phyloP scores from a whole-genome alignment of 179 eudicot species.

The Silene noctiflora region DNA sequence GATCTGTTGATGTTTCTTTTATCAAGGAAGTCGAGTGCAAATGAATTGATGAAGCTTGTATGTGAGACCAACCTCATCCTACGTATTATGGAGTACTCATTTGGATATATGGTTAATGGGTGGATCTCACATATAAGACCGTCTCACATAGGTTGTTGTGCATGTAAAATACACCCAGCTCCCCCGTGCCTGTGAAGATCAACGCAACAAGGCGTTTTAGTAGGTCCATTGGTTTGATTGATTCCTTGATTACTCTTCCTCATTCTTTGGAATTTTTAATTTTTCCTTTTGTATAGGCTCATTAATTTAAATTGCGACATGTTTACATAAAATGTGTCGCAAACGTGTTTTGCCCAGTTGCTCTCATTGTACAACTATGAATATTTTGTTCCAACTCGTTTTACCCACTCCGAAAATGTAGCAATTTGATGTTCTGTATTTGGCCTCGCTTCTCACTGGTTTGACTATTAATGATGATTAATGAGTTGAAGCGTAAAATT shows the following conservation, averaged over 20 bases:
- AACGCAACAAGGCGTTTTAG: not conserved
- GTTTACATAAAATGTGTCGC: too few species aligned
- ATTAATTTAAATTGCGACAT: too few species aligned
- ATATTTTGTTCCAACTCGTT: too few species aligned
- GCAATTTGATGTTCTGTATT: too few species aligned
- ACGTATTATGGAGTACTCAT: not conserved
- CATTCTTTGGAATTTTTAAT: not conserved
- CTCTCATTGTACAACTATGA: too few species aligned
- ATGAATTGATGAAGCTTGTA: conserved; percentile 15
- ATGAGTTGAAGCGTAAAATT: too few species aligned
- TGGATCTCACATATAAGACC: not conserved
- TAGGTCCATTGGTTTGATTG: not conserved
- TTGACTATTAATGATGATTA: too few species aligned
- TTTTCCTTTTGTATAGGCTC: not conserved
- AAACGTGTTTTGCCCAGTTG: too few species aligned
- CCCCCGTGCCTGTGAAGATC: conserved; percentile 13
- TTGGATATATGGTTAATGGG: not conserved
- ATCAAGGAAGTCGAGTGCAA: conserved; percentile 51
- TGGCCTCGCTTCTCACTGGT: too few species aligned
- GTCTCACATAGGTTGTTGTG: too few species aligned
- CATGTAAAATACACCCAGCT: not conserved
- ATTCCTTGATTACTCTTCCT: not conserved
- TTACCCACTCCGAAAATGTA: too few species aligned
- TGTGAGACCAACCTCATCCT: not conserved
- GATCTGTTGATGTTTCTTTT: conserved; percentile 48